Conservation (phyloP, 2,329 filamentous ascomycete species). For the Fusarium torreyae region DNA sequence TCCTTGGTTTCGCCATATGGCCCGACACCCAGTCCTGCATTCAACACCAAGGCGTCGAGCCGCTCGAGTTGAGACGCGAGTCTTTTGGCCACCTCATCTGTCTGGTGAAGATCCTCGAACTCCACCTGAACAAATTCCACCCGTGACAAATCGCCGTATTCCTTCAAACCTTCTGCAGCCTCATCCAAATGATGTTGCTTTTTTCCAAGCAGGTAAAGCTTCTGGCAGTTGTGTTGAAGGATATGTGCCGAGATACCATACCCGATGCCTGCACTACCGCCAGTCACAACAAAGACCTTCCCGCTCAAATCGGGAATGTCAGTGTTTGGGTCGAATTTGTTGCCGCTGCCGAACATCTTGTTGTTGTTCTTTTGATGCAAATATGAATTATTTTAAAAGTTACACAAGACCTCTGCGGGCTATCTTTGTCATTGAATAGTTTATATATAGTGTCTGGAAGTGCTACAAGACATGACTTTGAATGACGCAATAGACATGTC, state of each 20-base stretch:
- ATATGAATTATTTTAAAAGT: not conserved
- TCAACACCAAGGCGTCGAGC: slow-evolving; percentile 4
- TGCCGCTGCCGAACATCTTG: slow-evolving; percentile 6
- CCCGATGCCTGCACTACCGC: slow-evolving; percentile 20
- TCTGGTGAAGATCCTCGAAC: slow-evolving; percentile 13
- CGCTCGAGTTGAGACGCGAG: slow-evolving; percentile 8
- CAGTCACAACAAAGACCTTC: slow-evolving; percentile 16
- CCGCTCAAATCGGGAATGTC: slow-evolving; percentile 19
- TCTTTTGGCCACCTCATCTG: slow-evolving; percentile 6
- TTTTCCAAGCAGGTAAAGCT: slow-evolving; percentile 12
- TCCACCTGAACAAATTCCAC: slow-evolving; percentile 12
- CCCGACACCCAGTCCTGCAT: slow-evolving; percentile 15
- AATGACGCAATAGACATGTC: slow-evolving; percentile 9
- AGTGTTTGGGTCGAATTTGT: slow-evolving; percentile 15
- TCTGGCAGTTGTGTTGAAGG: slow-evolving; percentile 16
- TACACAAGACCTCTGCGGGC: too few species aligned
- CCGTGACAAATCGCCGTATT: slow-evolving; percentile 7
- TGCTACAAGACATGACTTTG: not conserved
- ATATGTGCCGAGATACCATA: slow-evolving; percentile 22
- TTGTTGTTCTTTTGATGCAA: not conserved
- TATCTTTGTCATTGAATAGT: too few species aligned
- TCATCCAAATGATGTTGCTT: slow-evolving; percentile 22
- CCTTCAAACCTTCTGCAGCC: slow-evolving; percentile 4
- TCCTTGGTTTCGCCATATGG: slow-evolving; percentile 16
- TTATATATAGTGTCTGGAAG: not conserved